These are phyloP conservation scores for Malassezia equina DNA, from an alignment of 1,284 basidiomycete species.

Conservation along the genomic window DNA sequence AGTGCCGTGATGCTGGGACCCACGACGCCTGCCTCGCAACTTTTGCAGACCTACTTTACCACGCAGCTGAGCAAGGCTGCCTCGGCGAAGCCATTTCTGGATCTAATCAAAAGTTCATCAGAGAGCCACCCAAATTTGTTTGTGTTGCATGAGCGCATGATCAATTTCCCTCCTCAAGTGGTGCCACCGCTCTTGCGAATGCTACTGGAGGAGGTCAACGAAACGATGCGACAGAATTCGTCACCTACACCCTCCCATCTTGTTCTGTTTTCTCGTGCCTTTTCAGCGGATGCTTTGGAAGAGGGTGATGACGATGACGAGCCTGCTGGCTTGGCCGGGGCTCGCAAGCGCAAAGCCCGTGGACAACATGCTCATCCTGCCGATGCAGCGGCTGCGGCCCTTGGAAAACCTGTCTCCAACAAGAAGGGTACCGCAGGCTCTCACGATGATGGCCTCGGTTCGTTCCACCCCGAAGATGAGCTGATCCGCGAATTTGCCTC, in stretches of 20 bases:
- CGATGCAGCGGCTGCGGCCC: slow-evolving; percentile 9
- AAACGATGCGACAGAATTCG: slow-evolving; percentile 6
- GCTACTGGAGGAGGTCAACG: slow-evolving; percentile 32
- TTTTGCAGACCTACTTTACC: slow-evolving; percentile 18
- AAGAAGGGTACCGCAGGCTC: slow-evolving; percentile 17
- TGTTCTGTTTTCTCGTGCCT: slow-evolving; percentile 43
- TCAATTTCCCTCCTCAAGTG: slow-evolving; percentile 40
- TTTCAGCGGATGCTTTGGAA: slow-evolving; percentile 39
- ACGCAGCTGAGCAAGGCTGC: slow-evolving; percentile 21
- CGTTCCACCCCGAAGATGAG: slow-evolving; percentile 45
- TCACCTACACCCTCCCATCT: slow-evolving; percentile 22
- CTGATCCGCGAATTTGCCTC: slow-evolving; percentile 26
- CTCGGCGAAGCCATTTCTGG: slow-evolving; percentile 21
- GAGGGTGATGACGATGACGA: slow-evolving; percentile 35
- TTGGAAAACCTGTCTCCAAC: slow-evolving; percentile 19
- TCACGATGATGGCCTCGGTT: slow-evolving; percentile 26
- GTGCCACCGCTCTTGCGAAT: slow-evolving; percentile 43
- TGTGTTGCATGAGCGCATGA: slow-evolving; percentile 44
- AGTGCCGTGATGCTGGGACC: slow-evolving; percentile 25
- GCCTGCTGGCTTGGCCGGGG: slow-evolving; percentile 31
- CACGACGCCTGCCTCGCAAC: neutral
- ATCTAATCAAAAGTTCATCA: slow-evolving; percentile 21
- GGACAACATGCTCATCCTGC: slow-evolving; percentile 14
- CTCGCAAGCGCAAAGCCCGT: slow-evolving; percentile 26
- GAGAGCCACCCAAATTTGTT: slow-evolving; percentile 23